phyloP scores from a whole-genome alignment of 164 flowering plant species.

The Chloranthus sessilifolius region DNA sequence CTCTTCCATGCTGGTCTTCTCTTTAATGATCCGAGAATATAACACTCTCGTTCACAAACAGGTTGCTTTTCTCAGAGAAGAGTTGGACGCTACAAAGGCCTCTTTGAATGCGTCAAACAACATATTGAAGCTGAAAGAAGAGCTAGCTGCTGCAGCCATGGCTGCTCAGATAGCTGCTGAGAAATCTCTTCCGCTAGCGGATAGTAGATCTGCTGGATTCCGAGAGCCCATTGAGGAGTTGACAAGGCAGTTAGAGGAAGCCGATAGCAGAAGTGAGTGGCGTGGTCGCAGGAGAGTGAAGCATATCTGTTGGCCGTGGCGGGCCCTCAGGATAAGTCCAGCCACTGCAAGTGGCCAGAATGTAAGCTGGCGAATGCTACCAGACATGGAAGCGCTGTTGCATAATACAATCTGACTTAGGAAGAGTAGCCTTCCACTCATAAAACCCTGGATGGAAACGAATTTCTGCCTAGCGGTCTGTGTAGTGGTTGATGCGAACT shows the following conservation, averaged over 20 bases:
- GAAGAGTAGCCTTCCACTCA: too few relatives aligned
- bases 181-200: constrained; percentile 64
- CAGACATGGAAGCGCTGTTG: constrained; percentile 64
- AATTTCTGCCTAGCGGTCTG: too few relatives aligned
- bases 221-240: constrained; percentile 58
- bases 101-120: constrained; percentile 42
- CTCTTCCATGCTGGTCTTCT: background rate
- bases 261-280: constrained; percentile 35
- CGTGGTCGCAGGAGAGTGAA: constrained; percentile 31
- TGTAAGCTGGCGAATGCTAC: constrained; percentile 28
- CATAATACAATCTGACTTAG: constrained; percentile 21
- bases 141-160: constrained; percentile 68
- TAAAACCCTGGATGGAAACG: too few relatives aligned
- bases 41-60: too few relatives aligned
- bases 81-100: constrained; percentile 51
- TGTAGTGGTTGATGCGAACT: too few relatives aligned
- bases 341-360: constrained; percentile 15
- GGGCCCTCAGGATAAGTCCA: constrained; percentile 23
- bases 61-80: constrained; percentile 51
- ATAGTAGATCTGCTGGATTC: constrained; percentile 46
- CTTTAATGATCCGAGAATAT: too few relatives aligned
- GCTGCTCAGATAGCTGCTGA: constrained; percentile 77
- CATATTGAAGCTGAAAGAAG: constrained; percentile 71
- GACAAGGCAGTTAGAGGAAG: constrained; percentile 59
- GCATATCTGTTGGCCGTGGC: constrained; percentile 81